phyloP scores from a whole-genome alignment of 2,329 filamentous ascomycete species.

The Microcera coccophila region DNA sequence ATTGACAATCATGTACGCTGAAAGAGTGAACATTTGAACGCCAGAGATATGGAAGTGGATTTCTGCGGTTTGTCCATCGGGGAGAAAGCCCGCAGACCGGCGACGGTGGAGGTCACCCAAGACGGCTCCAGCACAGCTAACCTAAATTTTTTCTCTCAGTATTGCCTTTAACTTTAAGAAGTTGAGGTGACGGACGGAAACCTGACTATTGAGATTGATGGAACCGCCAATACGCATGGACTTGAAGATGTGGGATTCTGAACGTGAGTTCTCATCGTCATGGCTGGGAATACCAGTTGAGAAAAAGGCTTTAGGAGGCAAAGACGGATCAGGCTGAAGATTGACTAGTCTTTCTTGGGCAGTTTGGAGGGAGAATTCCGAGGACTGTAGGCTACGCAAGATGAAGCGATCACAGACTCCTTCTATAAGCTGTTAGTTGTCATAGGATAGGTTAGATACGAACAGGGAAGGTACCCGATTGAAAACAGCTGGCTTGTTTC shows the following conservation, averaged over 20 bases:
- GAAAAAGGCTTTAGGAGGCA: conserved; percentile 17
- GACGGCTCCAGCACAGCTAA: conserved; percentile 85
- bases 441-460: not conserved
- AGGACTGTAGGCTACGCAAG: conserved; percentile 64
- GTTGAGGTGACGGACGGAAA: conserved; percentile 51
- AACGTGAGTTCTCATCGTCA: conserved; percentile 36
- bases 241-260: conserved; percentile 53
- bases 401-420: conserved; percentile 22
- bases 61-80: conserved; percentile 53
- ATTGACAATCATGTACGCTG: conserved; percentile 70
- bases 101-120: conserved; percentile 70
- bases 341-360: conserved; percentile 63
- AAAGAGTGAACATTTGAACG: conserved; percentile 72
- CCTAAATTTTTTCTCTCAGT: conserved; percentile 35
- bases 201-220: conserved; percentile 68
- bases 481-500: conserved; percentile 11
- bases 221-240: conserved; percentile 65
- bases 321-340: conserved; percentile 19
- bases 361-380: conserved; percentile 67
- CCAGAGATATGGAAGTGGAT: conserved; percentile 53
- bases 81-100: conserved; percentile 55
- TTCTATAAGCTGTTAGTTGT: not conserved
- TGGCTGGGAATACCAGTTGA: conserved; percentile 32
- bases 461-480: conserved; percentile 8
- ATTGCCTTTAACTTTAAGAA: not conserved